Evolutionary conservation across 768 basidiomycete species (phyloP).

Genomic region (Lactarius pseudohatsudake): DNA sequence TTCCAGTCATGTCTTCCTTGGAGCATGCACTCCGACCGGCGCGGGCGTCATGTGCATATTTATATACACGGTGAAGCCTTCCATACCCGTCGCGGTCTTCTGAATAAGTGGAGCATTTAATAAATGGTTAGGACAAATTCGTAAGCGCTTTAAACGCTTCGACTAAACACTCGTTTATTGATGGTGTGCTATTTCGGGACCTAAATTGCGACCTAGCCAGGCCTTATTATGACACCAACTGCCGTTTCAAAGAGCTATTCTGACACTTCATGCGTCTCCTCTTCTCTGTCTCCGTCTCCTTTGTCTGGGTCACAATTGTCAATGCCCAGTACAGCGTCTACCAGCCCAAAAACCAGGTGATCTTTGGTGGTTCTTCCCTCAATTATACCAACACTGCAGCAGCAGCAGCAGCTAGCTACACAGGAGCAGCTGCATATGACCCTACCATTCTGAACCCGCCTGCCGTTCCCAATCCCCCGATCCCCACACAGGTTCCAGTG

Average conservation of each 20-base stretch:
- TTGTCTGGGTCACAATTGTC: background rate
- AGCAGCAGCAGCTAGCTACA: slow-evolving; percentile 44
- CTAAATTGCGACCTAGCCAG: too few relatives aligned
- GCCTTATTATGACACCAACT: background rate
- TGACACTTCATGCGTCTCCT: background rate
- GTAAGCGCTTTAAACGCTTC: too few relatives aligned
- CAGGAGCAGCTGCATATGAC: slow-evolving; percentile 53
- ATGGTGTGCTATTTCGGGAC: too few relatives aligned
- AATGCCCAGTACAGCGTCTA: slow-evolving; percentile 17
- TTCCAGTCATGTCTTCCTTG: too few relatives aligned
- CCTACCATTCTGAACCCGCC: slow-evolving; percentile 50
- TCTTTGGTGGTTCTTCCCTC: slow-evolving; percentile 24
- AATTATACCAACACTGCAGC: slow-evolving; percentile 30
- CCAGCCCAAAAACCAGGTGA: slow-evolving; percentile 27
- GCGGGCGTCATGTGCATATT: too few relatives aligned
- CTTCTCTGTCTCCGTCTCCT: background rate
- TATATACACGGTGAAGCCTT: too few relatives aligned
- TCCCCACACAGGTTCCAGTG: slow-evolving; percentile 47
- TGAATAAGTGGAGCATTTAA: too few relatives aligned
- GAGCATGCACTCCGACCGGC: too few relatives aligned
- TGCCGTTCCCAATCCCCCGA: slow-evolving; percentile 46
- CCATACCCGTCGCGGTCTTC: too few relatives aligned
- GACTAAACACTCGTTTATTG: too few relatives aligned
- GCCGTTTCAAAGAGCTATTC: background rate
- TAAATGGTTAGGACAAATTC: too few relatives aligned